phyloP scores from a whole-genome alignment of 2,329 filamentous ascomycete species.

The Ophiosphaerella narmari region DNA sequence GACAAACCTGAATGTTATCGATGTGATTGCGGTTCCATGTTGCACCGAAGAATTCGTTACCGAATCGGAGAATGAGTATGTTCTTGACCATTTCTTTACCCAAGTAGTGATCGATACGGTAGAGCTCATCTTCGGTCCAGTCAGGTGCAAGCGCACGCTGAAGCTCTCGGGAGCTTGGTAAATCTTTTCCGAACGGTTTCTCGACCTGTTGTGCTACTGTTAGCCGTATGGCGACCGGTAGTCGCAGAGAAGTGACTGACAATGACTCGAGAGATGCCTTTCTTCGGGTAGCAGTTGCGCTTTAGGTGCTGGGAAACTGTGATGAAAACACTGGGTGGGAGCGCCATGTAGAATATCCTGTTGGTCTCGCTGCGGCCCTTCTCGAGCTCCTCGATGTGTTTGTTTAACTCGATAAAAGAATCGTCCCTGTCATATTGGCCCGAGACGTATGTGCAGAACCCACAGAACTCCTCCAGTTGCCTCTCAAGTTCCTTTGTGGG shows the following conservation, averaged over 20 bases:
- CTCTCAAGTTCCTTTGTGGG: slow-evolving; percentile 97
- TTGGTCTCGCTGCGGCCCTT: slow-evolving; percentile 80
- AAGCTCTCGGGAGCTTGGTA: slow-evolving; percentile 89
- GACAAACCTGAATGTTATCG: slow-evolving; percentile 82
- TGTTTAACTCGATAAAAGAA: slow-evolving; percentile 82
- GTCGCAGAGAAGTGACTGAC: slow-evolving; percentile 56
- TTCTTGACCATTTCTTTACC: slow-evolving; percentile 99
- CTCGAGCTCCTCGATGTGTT: slow-evolving; percentile 86
- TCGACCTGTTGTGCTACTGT: slow-evolving; percentile 69
- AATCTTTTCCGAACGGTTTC: slow-evolving; percentile 98
- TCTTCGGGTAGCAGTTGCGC: slow-evolving; percentile 92
- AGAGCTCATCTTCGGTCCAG: slow-evolving; percentile 98
- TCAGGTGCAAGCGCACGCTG: slow-evolving; percentile 94
- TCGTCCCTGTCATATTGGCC: slow-evolving; percentile 98
- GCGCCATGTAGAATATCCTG: slow-evolving; percentile 98
- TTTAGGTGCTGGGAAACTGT: slow-evolving; percentile 97
- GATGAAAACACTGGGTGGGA: slow-evolving; percentile 97
- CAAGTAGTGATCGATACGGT: slow-evolving; percentile 98
- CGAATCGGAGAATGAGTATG: slow-evolving; percentile 95
- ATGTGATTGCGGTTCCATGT: slow-evolving; percentile 99
- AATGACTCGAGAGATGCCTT: slow-evolving; percentile 90
- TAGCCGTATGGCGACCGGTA: slow-evolving; percentile 16
- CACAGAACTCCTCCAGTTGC: slow-evolving; percentile 87
- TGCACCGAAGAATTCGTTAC: slow-evolving; percentile 97
- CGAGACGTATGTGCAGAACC: slow-evolving; percentile 89